Percentiles rank a stretch among this genome's conserved stretches.
Evolutionary conservation across 1,284 basidiomycete species (phyloP).

Genomic region (Pyrrhoderma lamaoense): DNA sequence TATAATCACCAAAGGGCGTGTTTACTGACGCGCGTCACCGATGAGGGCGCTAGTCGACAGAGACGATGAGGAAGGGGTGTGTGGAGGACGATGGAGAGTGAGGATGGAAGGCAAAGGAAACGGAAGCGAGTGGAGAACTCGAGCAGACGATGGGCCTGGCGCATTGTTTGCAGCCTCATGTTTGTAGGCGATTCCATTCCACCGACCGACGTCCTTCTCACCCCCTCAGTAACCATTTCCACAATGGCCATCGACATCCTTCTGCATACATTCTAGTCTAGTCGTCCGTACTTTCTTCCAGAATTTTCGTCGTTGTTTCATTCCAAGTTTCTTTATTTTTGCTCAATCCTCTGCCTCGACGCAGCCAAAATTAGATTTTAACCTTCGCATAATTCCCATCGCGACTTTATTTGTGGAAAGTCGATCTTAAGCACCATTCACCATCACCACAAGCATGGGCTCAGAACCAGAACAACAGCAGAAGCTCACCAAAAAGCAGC

Average conservation of each 20-base stretch:
- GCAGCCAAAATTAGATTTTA: neutral
- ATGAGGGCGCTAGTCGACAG: neutral
- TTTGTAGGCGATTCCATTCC: constrained; percentile 13
- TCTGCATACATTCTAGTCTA: too few relatives aligned
- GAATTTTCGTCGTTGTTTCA: neutral
- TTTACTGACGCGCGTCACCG: too few relatives aligned
- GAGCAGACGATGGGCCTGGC: neutral
- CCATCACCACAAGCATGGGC: neutral
- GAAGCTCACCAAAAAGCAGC: constrained; percentile 20
- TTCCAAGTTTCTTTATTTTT: neutral
- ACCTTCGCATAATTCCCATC: neutral
- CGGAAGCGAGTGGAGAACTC: neutral
- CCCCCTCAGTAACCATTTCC: neutral
- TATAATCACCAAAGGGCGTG: too few relatives aligned
- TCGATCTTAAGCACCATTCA: neutral
- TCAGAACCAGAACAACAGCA: constrained; percentile 5
- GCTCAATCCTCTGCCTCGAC: neutral
- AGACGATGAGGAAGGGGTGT: neutral
- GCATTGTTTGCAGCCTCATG: constrained; percentile 4
- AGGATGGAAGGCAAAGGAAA: constrained; percentile 2
- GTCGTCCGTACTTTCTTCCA: neutral
- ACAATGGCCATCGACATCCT: neutral
- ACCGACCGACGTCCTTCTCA: neutral
- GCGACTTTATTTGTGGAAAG: too few relatives aligned
- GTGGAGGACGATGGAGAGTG: neutral